These are phyloP conservation scores for Trichaptum fuscoviolaceum DNA, from an alignment of 768 basidiomycete genomes.

Conservation along the genomic window DNA sequence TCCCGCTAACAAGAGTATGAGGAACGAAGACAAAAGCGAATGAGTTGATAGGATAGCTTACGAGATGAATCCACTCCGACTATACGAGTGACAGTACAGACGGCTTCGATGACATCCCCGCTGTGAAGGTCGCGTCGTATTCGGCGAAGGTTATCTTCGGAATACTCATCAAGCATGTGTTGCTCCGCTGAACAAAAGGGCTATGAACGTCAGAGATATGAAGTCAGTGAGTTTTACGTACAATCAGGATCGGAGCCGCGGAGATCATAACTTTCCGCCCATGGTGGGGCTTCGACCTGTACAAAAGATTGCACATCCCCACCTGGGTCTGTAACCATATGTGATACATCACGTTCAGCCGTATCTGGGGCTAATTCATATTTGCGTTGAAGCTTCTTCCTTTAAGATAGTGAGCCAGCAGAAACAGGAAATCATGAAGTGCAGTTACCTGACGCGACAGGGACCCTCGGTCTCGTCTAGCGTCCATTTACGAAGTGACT, in stretches of 20 bases:
- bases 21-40: background rate
- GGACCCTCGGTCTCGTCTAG: constrained; percentile 93
- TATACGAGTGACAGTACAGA: constrained; percentile 81
- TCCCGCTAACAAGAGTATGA: constrained; percentile 48
- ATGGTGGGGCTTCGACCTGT: constrained; percentile 62
- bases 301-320: constrained; percentile 43
- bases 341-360: constrained; percentile 37
- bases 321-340: constrained; percentile 46
- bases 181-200: constrained; percentile 30
- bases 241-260: constrained; percentile 60
- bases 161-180: constrained; percentile 67
- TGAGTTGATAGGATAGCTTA: constrained; percentile 33
- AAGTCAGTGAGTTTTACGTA: constrained; percentile 21
- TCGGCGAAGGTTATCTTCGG: constrained; percentile 84
- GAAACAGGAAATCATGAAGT: background rate
- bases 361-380: constrained; percentile 39
- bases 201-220: background rate
- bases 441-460: constrained; percentile 64
- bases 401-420: constrained; percentile 23
- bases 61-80: constrained; percentile 91
- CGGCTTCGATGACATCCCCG: constrained; percentile 85
- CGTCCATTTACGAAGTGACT: constrained; percentile 54
- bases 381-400: constrained; percentile 73
- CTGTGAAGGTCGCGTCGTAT: constrained; percentile 84
- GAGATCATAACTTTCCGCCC: constrained; percentile 70